Percentiles rank a stretch among this genome's conserved stretches.
Conservation (phyloP, 768 basidiomycete species). For the Dioszegia hungarica region DNA sequence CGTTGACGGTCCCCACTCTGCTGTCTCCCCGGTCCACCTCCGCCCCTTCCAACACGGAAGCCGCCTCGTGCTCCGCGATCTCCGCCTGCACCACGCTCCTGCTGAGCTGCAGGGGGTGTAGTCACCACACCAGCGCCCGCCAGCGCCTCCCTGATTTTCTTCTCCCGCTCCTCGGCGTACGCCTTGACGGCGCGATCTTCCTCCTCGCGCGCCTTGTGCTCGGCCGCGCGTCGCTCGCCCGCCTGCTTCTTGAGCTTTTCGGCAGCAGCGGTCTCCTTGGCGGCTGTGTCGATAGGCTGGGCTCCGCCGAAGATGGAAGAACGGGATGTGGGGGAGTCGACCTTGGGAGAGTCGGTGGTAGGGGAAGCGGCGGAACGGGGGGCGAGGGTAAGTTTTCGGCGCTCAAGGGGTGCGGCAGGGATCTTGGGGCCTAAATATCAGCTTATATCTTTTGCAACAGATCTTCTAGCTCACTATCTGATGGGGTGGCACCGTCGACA, state of each 20-base stretch:
- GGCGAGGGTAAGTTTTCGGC: constrained; percentile 77
- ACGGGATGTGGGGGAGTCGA: constrained; percentile 53
- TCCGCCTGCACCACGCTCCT: background rate
- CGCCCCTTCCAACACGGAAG: background rate
- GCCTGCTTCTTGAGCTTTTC: constrained; percentile 39
- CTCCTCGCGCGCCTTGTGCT: constrained; percentile 31
- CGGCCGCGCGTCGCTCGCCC: constrained; percentile 33
- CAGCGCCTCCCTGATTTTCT: constrained; percentile 59
- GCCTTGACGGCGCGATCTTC: constrained; percentile 29
- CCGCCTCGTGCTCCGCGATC: background rate
- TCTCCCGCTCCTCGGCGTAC: constrained; percentile 44
- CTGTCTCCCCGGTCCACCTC: background rate
- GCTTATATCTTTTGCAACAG: background rate
- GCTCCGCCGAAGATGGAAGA: constrained; percentile 83
- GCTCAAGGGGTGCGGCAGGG: constrained; percentile 71
- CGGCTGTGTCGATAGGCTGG: constrained; percentile 77
- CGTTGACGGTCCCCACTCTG: background rate
- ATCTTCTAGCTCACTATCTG: constrained; percentile 19
- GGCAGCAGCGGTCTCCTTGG: constrained; percentile 56
- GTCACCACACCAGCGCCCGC: constrained; percentile 16
- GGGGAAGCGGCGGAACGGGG: constrained; percentile 62
- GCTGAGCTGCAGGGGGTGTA: background rate
- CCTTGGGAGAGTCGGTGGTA: constrained; percentile 60
- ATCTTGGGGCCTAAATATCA: constrained; percentile 58
- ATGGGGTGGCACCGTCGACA: constrained; percentile 13